A percentile compares a stretch with the other conserved stretches of the same genome.
Evolutionary conservation across 768 basidiomycete species (phyloP).

Genomic region (Auriscalpium microsporum): DNA sequence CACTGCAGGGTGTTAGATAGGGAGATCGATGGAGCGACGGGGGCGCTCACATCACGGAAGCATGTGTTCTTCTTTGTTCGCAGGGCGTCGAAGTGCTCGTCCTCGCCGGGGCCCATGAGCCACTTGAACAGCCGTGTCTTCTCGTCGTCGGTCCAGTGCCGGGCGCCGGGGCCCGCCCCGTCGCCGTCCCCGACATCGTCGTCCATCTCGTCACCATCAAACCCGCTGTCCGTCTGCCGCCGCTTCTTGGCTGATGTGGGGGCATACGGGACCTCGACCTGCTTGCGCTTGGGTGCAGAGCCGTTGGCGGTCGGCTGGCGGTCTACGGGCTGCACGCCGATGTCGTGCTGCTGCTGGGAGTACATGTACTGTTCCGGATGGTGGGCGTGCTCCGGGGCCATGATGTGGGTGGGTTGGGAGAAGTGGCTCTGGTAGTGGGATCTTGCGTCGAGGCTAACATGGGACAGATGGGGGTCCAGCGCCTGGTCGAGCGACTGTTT

Average conservation of each 20-base stretch:
- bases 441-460: constrained; percentile 15
- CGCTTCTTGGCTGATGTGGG: constrained; percentile 11
- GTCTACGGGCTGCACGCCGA: constrained; percentile 11
- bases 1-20: constrained; percentile 36
- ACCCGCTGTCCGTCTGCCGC: constrained; percentile 9
- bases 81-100: constrained; percentile 73
- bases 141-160: constrained; percentile 82
- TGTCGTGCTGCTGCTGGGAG: constrained; percentile 10
- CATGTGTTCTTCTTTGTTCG: constrained; percentile 78
- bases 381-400: constrained; percentile 11
- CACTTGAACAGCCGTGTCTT: constrained; percentile 71
- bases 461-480: constrained; percentile 16
- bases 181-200: constrained; percentile 15
- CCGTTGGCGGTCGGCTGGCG: constrained; percentile 1
- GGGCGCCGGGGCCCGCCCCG: constrained; percentile 42
- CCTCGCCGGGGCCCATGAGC: constrained; percentile 64
- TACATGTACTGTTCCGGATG: constrained; percentile 14
- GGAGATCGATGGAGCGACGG: not conserved
- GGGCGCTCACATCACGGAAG: constrained; percentile 53
- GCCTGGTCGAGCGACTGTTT: constrained; percentile 14
- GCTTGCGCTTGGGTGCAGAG: constrained; percentile 15
- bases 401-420: constrained; percentile 7
- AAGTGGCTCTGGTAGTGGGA: constrained; percentile 16
- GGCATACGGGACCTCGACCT: constrained; percentile 8
- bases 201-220: constrained; percentile 14